A percentile compares a stretch with the other conserved stretches of the same genome.
Evolutionary conservation across 2,329 filamentous ascomycete species (phyloP).

Genomic region (Colletotrichum caudatum): DNA sequence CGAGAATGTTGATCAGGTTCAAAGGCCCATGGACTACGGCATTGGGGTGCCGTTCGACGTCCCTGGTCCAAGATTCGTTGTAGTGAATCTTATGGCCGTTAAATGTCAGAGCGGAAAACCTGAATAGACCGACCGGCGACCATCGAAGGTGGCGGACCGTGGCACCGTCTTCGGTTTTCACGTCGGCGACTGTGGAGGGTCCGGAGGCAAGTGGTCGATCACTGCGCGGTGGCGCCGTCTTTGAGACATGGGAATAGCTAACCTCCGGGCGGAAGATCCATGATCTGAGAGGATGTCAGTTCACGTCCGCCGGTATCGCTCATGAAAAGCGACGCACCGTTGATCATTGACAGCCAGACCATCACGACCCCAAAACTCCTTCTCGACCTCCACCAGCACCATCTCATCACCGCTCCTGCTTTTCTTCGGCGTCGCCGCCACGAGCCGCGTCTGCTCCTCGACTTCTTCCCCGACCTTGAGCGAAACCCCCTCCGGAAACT

Average conservation of each 20-base stretch:
- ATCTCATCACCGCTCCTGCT: conserved; percentile 69
- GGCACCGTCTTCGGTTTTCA: conserved; percentile 22
- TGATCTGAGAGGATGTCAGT: conserved; percentile 45
- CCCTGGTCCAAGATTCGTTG: conserved; percentile 73
- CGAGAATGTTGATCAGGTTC: conserved; percentile 78
- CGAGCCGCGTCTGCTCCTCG: conserved; percentile 66
- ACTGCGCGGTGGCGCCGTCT: conserved; percentile 41
- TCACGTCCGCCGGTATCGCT: no score
- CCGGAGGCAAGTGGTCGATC: conserved; percentile 2
- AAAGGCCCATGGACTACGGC: conserved; percentile 85
- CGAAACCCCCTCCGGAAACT: conserved; percentile 53
- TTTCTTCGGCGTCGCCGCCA: conserved; percentile 66
- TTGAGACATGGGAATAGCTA: conserved; percentile 38
- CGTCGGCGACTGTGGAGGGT: conserved; percentile 16
- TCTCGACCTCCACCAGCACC: conserved; percentile 74
- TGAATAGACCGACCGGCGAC: conserved; percentile 72
- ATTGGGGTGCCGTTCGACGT: conserved; percentile 76
- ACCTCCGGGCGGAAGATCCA: conserved; percentile 60
- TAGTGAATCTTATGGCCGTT: conserved; percentile 91
- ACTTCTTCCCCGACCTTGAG: conserved; percentile 67
- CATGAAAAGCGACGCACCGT: conserved; percentile 51
- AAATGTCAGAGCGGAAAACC: conserved; percentile 86
- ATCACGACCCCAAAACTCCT: conserved; percentile 64
- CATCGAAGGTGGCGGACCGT: conserved; percentile 52
- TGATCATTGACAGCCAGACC: conserved; percentile 67